These are phyloP conservation scores for Sporothrix pallida DNA, from an alignment of 2,329 filamentous ascomycete genomes.

Conservation along the genomic window DNA sequence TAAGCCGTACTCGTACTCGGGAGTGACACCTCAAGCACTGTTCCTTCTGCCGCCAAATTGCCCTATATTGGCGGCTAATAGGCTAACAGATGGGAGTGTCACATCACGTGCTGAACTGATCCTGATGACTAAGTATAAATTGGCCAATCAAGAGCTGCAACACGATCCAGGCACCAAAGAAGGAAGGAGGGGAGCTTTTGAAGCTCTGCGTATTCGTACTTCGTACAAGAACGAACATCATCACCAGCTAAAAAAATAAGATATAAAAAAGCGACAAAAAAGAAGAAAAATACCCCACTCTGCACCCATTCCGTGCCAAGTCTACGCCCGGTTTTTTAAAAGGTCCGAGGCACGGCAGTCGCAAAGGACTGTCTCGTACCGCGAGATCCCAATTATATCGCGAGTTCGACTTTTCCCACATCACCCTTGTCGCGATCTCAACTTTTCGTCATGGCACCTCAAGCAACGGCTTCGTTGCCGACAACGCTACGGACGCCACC, in stretches of 20 bases:
- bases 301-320: neutral
- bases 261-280: neutral
- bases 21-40: neutral
- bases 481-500: constrained; percentile 65
- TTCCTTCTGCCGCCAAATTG: neutral
- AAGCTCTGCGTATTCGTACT: constrained; percentile 15
- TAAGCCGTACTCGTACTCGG: constrained; percentile 28
- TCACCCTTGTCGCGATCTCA: too few species aligned
- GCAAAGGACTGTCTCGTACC: neutral
- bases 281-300: neutral
- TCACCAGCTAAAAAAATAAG: neutral
- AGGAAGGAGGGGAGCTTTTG: constrained; percentile 15
- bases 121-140: neutral
- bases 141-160: neutral
- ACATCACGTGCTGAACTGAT: neutral
- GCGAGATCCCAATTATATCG: neutral
- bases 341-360: neutral
- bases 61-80: constrained; percentile 11
- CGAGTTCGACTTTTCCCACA: too few species aligned
- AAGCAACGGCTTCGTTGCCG: constrained; percentile 41
- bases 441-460: constrained; percentile 25
- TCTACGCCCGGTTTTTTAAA: neutral
- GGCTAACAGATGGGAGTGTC: neutral
- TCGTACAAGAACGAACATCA: neutral
- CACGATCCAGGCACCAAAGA: constrained; percentile 2